Evolutionary conservation across 2,329 filamentous ascomycete species (phyloP).

Genomic region (Incumbomyces lentus): DNA sequence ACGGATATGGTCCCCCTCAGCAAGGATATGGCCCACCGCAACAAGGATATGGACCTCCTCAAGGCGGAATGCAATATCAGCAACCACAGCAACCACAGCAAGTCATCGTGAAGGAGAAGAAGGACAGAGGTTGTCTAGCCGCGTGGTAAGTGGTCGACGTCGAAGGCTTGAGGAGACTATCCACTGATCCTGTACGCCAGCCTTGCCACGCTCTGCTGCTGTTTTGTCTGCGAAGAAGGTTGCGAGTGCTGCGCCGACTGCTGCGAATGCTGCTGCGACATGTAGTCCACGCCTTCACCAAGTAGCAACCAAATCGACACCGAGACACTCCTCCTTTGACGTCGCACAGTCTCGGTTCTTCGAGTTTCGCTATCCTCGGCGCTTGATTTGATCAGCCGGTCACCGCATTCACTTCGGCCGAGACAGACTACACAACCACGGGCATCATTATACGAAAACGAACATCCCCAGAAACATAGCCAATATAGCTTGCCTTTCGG

Average conservation of each 20-base stretch:
- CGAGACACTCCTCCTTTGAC: no score
- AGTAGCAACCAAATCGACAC: no score
- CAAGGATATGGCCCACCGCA: constrained; percentile 1
- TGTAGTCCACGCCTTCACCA: no score
- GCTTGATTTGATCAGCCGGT: no score
- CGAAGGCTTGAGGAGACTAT: neutral
- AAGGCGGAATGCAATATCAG: constrained; percentile 37
- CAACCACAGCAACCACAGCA: constrained; percentile 37
- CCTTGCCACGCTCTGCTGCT: constrained; percentile 50
- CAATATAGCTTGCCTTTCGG: no score
- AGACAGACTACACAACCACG: no score
- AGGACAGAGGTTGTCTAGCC: constrained; percentile 41
- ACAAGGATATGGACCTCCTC: constrained; percentile 12
- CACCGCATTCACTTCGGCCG: no score
- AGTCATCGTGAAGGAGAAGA: constrained; percentile 34
- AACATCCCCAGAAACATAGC: no score
- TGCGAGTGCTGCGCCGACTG: constrained; percentile 57
- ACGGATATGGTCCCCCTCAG: neutral
- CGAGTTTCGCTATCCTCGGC: no score
- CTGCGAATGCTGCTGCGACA: constrained; percentile 35
- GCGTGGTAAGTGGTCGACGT: constrained; percentile 32
- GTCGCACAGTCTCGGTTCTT: no score
- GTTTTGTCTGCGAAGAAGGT: constrained; percentile 53
- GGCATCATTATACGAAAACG: no score
- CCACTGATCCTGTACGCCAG: constrained; percentile 23